Evolutionary conservation across 495 filamentous ascomycete species (phyloP), one percentile per base, ranked within the genome.

Genomic region (Aspergillus campestris): DNA sequence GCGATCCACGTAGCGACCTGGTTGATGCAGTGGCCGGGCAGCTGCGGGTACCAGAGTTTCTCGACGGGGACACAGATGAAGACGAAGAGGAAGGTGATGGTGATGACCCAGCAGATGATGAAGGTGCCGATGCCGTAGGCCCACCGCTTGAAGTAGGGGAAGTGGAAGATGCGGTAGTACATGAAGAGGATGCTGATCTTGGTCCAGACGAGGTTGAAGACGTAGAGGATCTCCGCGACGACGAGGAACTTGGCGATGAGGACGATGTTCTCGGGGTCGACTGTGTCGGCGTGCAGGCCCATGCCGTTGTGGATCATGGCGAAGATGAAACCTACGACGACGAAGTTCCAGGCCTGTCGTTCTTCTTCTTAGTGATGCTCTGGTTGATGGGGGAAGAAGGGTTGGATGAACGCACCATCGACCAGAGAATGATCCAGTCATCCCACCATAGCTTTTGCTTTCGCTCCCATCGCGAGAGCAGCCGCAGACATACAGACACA

Each of bases 31-130:
- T 45, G 45, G 0, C 66, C 69, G 0, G 61, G 50, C 7, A 65
- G 42, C 5, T 49, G 47, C 0, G 54, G 54, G 29, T 65, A 42
- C 69, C 68, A 77, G 44, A 65, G 61, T 31, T 59, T 66, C 9
- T 52, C 30, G 31, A 77, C 55, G 0, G 71, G 72, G 0, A 47
- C 58, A 47, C 72, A 78, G 49, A 74, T 67, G 38, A 75, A 66
- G 36, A 70, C 57, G 18, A 61, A 69, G 7, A 61, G 54, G 32
- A 71, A 61, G 42, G 71, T 65, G 41, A 70, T 69, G 36, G 58
- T 60, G 24, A 70, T 46, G 7, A 64, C 60, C 48, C 73, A 74
- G 10, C 47, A 38, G 8, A 66, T 42, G 1, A 66, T 61, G 28
- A 73, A 63, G 8, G 45, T 45, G 12, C 66, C 64, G 44, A 75